Evolutionary conservation across 169 alveolate species (phyloP).

Genomic region (Eimeria acervulina): DNA sequence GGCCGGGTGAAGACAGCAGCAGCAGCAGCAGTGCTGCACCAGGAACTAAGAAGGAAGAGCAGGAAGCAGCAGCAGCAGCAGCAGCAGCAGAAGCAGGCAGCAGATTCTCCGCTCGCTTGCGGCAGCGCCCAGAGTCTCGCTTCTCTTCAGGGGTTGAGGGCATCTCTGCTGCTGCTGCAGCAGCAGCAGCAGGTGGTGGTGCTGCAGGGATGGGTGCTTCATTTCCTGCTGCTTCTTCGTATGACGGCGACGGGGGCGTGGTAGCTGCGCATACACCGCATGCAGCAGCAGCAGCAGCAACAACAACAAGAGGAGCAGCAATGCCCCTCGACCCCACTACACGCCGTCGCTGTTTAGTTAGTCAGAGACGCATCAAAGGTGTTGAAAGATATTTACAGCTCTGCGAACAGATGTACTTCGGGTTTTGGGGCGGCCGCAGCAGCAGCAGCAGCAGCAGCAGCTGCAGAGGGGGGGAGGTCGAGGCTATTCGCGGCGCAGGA

Average conservation of each 20-base stretch:
- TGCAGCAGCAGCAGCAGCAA: conserved; percentile 17
- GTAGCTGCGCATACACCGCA: background rate
- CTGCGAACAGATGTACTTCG: conserved; percentile 86
- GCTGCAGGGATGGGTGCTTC: background rate
- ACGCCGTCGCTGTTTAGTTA: conserved; percentile 79
- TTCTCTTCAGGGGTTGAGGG: background rate
- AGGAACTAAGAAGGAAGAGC: background rate
- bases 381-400: conserved; percentile 84
- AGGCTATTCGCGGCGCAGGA: background rate
- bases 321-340: background rate
- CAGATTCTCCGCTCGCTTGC: background rate
- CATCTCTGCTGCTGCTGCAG: conserved; percentile 12
- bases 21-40: background rate
- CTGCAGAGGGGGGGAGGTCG: conserved; percentile 13
- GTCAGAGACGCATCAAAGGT: conserved; percentile 76
- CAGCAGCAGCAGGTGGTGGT: background rate
- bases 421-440: conserved; percentile 36
- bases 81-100: background rate
- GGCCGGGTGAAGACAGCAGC: background rate
- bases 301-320: conserved; percentile 15
- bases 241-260: background rate
- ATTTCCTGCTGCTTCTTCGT: background rate
- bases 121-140: background rate
- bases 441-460: conserved; percentile 44
- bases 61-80: conserved; percentile 31